Percentiles rank a stretch among this genome's conserved stretches.
These are phyloP conservation scores for Penicillium salamii DNA, from an alignment of 495 filamentous ascomycete species.

Conservation along the genomic window DNA sequence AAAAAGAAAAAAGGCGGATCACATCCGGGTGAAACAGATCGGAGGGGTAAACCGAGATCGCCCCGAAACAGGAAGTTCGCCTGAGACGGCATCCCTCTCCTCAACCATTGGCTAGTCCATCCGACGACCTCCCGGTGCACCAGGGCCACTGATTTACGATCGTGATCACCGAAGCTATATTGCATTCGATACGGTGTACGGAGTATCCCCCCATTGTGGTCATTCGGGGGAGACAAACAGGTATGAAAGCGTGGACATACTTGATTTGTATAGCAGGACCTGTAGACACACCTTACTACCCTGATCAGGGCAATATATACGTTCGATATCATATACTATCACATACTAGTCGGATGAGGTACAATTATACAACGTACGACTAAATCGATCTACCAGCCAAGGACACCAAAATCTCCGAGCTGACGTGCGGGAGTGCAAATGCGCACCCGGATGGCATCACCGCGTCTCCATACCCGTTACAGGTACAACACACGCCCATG, in stretches of 20 bases:
- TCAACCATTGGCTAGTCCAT: conserved; percentile 13
- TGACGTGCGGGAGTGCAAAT: neutral
- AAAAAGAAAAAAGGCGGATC: neutral
- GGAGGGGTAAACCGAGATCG: conserved; percentile 24
- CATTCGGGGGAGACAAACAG: neutral
- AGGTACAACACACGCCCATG: conserved; percentile 3
- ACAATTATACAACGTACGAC: too few relatives aligned
- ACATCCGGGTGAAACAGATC: conserved; percentile 8
- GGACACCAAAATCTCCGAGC: neutral
- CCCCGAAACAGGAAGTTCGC: conserved; percentile 29
- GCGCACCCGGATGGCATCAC: neutral
- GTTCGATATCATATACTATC: neutral
- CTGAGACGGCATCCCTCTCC: conserved; percentile 17
- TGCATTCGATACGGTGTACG: neutral
- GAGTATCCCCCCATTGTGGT: neutral
- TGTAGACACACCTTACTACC: neutral
- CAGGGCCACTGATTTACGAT: conserved; percentile 4
- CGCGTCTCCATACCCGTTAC: neutral
- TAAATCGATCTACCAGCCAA: neutral
- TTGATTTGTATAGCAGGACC: neutral
- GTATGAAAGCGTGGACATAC: neutral
- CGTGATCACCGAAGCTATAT: conserved; percentile 1
- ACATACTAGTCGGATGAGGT: too few relatives aligned
- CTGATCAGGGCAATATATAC: neutral
- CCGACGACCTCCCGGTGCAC: conserved; percentile 12